Evolutionary conservation across 1,284 basidiomycete genomes (phyloP).

Genomic region (Tylopilus sp.): DNA sequence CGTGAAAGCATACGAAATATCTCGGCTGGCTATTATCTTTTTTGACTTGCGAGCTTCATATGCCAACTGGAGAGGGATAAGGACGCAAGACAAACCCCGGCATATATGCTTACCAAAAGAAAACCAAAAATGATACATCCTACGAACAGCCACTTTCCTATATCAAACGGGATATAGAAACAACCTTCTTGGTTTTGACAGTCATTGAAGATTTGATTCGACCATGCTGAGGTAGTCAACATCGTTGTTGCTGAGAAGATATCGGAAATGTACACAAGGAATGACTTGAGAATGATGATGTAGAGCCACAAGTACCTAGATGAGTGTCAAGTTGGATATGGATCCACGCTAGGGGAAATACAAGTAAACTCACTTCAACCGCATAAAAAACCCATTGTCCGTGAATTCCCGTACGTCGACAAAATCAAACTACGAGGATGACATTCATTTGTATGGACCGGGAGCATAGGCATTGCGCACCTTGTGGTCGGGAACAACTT

Average conservation of each 20-base stretch:
- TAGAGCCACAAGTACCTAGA: conserved; percentile 92
- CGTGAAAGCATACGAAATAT: conserved; percentile 97
- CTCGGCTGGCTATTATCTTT: conserved; percentile 93
- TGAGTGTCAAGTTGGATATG: conserved; percentile 15
- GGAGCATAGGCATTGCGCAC: conserved; percentile 53
- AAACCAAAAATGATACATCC: conserved; percentile 99
- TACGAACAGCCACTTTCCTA: conserved; percentile 97
- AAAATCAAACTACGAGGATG: conserved; percentile 87
- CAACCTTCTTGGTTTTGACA: conserved; percentile 75
- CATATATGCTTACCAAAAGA: conserved; percentile 74
- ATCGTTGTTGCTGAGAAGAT: conserved; percentile 98
- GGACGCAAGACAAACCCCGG: conserved; percentile 8
- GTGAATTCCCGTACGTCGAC: conserved; percentile 94
- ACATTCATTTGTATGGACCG: conserved; percentile 6
- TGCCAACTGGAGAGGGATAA: conserved; percentile 64
- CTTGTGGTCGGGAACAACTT: conserved; percentile 98
- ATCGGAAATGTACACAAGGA: conserved; percentile 97
- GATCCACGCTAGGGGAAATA: neutral
- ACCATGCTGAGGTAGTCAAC: conserved; percentile 94
- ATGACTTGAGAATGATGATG: conserved; percentile 92
- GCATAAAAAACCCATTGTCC: conserved; percentile 87
- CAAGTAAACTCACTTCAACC: conserved; percentile 75
- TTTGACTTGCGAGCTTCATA: conserved; percentile 95
- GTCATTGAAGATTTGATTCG: conserved; percentile 87
- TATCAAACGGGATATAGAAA: conserved; percentile 88